Evolutionary conservation across 2,329 filamentous ascomycete species (phyloP).

Genomic region (Diaporthe ampelina): DNA sequence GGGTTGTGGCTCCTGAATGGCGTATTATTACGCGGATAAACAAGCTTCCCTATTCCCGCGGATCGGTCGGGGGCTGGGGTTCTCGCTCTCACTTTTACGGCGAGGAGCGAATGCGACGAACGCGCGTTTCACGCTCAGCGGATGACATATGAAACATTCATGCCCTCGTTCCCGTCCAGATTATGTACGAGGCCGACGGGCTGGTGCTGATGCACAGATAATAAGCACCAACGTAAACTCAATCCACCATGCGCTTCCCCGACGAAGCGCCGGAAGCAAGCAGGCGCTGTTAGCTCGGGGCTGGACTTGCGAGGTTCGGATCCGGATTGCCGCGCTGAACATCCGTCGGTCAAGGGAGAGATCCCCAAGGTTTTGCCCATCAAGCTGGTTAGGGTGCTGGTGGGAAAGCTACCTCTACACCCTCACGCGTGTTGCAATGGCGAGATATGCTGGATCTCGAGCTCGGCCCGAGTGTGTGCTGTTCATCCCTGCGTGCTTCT

Average conservation of each 20-base stretch:
- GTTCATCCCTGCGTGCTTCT: conserved; percentile 9
- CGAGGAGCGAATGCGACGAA: conserved; percentile 11
- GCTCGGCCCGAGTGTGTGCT: conserved; percentile 3
- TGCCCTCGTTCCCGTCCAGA: neutral
- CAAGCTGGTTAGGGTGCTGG: neutral
- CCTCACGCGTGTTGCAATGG: conserved; percentile 13
- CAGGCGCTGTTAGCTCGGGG: neutral
- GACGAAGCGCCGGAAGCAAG: neutral
- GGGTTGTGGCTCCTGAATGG: neutral
- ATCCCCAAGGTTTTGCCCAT: neutral
- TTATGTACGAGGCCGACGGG: neutral
- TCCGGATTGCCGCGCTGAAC: neutral
- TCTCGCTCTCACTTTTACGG: neutral
- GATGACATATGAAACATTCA: conserved; percentile 10
- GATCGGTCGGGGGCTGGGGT: neutral
- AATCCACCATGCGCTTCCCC: neutral
- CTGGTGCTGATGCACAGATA: neutral
- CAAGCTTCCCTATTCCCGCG: neutral
- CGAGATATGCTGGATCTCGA: neutral
- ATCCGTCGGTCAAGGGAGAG: neutral
- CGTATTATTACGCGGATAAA: neutral
- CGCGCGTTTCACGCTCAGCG: conserved; percentile 5
- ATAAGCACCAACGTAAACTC: neutral
- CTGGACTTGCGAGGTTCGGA: conserved; percentile 8
- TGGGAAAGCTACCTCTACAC: conserved; percentile 15